phyloP scores from a whole-genome alignment of 805 yeast genomes.

The Martiniozyma abietophila region DNA sequence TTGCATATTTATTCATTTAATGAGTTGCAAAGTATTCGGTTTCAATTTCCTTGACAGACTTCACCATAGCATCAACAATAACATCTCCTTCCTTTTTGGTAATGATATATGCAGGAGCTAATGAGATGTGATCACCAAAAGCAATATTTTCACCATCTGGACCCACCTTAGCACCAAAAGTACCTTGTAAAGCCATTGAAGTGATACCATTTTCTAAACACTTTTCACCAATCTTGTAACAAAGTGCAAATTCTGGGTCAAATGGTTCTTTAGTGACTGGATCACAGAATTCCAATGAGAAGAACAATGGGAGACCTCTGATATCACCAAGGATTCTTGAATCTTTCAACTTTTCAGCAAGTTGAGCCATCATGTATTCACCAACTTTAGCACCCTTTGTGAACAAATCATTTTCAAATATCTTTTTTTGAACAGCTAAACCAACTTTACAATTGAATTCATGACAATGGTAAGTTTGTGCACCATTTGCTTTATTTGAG shows the following conservation, averaged over 20 bases:
- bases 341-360: slow-evolving; percentile 24
- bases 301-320: slow-evolving; percentile 48
- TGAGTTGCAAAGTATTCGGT: slow-evolving; percentile 11
- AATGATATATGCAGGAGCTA: slow-evolving; percentile 38
- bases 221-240: slow-evolving; percentile 27
- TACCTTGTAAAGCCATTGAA: slow-evolving; percentile 33
- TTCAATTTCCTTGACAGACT: slow-evolving; percentile 15
- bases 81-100: slow-evolving; percentile 31
- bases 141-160: slow-evolving; percentile 18
- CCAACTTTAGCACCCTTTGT: slow-evolving; percentile 35
- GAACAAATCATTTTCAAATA: slow-evolving; percentile 26
- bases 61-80: slow-evolving; percentile 25
- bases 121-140: slow-evolving; percentile 25
- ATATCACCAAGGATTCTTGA: slow-evolving; percentile 37
- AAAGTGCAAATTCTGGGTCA: slow-evolving; percentile 21
- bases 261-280: slow-evolving; percentile 38
- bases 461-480: slow-evolving; percentile 44
- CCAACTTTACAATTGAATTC: slow-evolving; percentile 39
- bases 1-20: not conserved
- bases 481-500: slow-evolving; percentile 33
- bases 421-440: slow-evolving; percentile 35
- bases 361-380: slow-evolving; percentile 31
- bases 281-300: slow-evolving; percentile 43
- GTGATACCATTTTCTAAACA: slow-evolving; percentile 34
- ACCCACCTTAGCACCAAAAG: slow-evolving; percentile 31